Evolutionary conservation across 495 filamentous ascomycete species (phyloP).

Genomic region (Lindgomyces ingoldianus): DNA sequence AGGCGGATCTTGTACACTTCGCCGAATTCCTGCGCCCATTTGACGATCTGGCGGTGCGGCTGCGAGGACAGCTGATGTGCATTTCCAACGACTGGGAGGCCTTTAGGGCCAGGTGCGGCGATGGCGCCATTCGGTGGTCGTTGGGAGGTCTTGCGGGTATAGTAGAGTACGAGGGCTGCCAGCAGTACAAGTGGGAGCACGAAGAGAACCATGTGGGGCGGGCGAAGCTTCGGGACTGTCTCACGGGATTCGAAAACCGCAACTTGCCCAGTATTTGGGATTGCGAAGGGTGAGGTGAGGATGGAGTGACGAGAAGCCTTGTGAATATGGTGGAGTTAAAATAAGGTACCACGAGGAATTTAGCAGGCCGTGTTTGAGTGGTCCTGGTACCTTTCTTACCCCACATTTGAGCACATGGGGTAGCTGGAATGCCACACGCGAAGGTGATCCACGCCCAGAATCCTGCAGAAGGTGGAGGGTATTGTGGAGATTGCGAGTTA

Average conservation of each 20-base stretch:
- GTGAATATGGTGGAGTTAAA: background rate
- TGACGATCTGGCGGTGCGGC: slow-evolving; percentile 24
- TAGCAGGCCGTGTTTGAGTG: too few relatives aligned
- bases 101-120: slow-evolving; percentile 23
- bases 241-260: background rate
- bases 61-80: slow-evolving; percentile 26
- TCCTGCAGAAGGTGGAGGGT: background rate
- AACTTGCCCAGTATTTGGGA: background rate
- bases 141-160: background rate
- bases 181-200: slow-evolving; percentile 5
- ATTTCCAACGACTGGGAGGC: slow-evolving; percentile 28
- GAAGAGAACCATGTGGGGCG: slow-evolving; percentile 30
- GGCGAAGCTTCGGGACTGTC: too few relatives aligned
- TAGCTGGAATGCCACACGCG: too few relatives aligned
- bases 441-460: too few relatives aligned
- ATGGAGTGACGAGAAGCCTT: background rate
- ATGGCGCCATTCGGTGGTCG: slow-evolving; percentile 16
- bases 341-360: too few relatives aligned
- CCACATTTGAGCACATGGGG: slow-evolving; percentile 22
- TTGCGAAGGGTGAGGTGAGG: background rate
- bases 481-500: background rate
- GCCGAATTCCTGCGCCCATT: slow-evolving; percentile 28
- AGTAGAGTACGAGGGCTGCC: slow-evolving; percentile 9
- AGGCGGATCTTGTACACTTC: slow-evolving; percentile 30
- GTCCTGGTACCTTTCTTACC: slow-evolving; percentile 1